A percentile compares a stretch with the other conserved stretches of the same genome.
Evolutionary conservation across 2,329 filamentous ascomycete genomes (phyloP).

Genomic region (Botryotinia calthae): DNA sequence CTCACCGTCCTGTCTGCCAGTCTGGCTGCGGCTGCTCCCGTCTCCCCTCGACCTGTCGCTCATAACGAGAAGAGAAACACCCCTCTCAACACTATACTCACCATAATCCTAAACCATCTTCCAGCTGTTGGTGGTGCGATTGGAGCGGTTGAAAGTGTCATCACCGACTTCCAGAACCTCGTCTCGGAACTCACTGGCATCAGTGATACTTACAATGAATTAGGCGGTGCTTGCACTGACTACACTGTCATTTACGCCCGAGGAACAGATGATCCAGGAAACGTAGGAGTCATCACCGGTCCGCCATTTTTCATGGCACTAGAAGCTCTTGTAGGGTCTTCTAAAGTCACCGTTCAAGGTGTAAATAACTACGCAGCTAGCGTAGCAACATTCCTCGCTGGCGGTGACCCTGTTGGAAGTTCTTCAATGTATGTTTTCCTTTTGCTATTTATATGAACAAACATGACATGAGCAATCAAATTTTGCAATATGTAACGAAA

Average conservation of each 20-base stretch:
- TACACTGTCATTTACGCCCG: constrained; percentile 49
- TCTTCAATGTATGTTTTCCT: constrained; percentile 30
- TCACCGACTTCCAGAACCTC: constrained; percentile 30
- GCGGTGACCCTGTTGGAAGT: constrained; percentile 32
- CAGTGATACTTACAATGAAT: constrained; percentile 33
- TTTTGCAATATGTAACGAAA: not conserved
- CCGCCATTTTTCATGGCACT: constrained; percentile 38
- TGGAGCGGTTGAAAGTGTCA: constrained; percentile 22
- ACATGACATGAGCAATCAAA: not conserved
- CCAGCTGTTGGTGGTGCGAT: constrained; percentile 31
- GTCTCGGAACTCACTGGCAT: constrained; percentile 29
- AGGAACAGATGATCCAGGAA: constrained; percentile 49
- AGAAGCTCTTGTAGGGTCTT: constrained; percentile 26
- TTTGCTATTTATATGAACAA: not conserved
- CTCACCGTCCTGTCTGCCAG: constrained; percentile 21
- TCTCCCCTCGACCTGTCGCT: not conserved
- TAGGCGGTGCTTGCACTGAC: constrained; percentile 28
- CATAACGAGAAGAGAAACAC: constrained; percentile 24
- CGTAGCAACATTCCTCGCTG: constrained; percentile 31
- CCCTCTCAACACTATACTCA: constrained; percentile 31
- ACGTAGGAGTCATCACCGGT: constrained; percentile 43
- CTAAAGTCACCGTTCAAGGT: constrained; percentile 34
- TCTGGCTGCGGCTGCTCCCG: constrained; percentile 25
- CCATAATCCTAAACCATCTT: constrained; percentile 29
- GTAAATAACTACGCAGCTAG: constrained; percentile 39